Percentiles rank a stretch among this genome's conserved stretches.
Conservation (phyloP, 768 basidiomycete genomes). For the Kwoniella mangroviensis region DNA sequence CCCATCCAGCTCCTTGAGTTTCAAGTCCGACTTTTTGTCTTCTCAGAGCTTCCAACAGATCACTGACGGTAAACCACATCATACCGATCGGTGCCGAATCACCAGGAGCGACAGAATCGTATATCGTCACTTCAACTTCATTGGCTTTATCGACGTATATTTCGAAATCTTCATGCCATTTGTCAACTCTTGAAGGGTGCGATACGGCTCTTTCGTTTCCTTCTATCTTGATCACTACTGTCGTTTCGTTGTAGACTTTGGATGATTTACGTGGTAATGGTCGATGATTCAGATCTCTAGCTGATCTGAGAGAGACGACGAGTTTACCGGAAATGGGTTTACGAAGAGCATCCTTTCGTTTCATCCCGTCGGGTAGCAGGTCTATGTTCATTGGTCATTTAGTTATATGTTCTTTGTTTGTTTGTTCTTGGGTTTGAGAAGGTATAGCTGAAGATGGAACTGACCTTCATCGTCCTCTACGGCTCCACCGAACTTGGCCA, state of each 20-base stretch:
- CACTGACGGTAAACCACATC: slow-evolving; percentile 90
- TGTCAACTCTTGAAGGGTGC: slow-evolving; percentile 89
- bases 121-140: slow-evolving; percentile 94
- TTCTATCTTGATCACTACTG: slow-evolving; percentile 93
- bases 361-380: slow-evolving; percentile 69
- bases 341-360: slow-evolving; percentile 91
- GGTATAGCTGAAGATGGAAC: slow-evolving; percentile 17
- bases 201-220: slow-evolving; percentile 90
- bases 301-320: slow-evolving; percentile 82
- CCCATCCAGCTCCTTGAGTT: slow-evolving; percentile 75
- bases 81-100: slow-evolving; percentile 91
- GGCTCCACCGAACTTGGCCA: slow-evolving; percentile 88
- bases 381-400: slow-evolving; percentile 56
- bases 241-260: slow-evolving; percentile 79
- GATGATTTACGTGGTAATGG: slow-evolving; percentile 80
- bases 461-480: slow-evolving; percentile 68
- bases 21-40: slow-evolving; percentile 90
- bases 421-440: neutral
- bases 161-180: slow-evolving; percentile 98
- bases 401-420: neutral
- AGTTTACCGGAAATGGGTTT: slow-evolving; percentile 94
- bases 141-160: slow-evolving; percentile 97
- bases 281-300: slow-evolving; percentile 93
- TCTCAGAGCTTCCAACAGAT: slow-evolving; percentile 89
- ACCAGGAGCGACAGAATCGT: slow-evolving; percentile 78